Evolutionary conservation across 371 early-diverging fungal species (phyloP).

Genomic region (Conidiobolus incongruus): DNA sequence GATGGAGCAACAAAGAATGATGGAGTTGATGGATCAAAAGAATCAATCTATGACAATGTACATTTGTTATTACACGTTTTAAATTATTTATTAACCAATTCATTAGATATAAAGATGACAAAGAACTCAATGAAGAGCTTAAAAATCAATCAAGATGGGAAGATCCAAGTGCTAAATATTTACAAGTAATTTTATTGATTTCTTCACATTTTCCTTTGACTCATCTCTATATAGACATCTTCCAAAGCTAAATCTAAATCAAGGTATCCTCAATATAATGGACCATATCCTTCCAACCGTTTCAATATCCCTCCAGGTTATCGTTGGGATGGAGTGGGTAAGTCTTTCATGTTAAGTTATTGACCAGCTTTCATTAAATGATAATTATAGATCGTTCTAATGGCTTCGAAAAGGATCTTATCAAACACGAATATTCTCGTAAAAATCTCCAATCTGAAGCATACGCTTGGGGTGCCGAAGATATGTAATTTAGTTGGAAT

Average conservation of each 20-base stretch:
- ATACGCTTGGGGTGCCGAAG: constrained; percentile 39
- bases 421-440: constrained; percentile 20
- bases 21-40: constrained; percentile 25
- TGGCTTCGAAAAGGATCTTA: constrained; percentile 49
- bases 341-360: constrained; percentile 1
- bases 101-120: constrained; percentile 30
- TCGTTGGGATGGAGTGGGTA: constrained; percentile 72
- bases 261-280: constrained; percentile 23
- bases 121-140: constrained; percentile 30
- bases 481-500: constrained; percentile 19
- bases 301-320: constrained; percentile 67
- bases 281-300: constrained; percentile 44
- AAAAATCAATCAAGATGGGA: constrained; percentile 34
- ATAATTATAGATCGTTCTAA: constrained; percentile 42
- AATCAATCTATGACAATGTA: constrained; percentile 35
- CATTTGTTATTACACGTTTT: constrained; percentile 1
- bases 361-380: neutral
- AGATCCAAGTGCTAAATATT: constrained; percentile 38
- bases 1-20: constrained; percentile 19
- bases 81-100: neutral
- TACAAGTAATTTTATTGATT: constrained; percentile 16
- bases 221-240: constrained; percentile 1
- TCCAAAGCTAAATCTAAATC: constrained; percentile 11
- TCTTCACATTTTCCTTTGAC: constrained; percentile 6
- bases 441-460: constrained; percentile 23